Base-by-base conservation (phyloP, 805 yeast species). In the Blastobotrys americana region DNA sequence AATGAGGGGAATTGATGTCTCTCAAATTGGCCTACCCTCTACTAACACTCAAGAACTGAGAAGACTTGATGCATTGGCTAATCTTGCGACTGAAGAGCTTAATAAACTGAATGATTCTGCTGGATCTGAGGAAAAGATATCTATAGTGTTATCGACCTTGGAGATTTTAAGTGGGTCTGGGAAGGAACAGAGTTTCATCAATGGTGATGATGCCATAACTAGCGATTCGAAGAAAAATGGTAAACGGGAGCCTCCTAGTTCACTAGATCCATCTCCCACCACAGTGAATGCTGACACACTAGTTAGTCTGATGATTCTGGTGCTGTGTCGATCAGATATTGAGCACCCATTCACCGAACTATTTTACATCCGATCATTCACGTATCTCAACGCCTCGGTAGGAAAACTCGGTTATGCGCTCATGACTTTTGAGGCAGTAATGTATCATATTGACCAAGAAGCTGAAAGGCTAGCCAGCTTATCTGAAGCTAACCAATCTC, bases 361-460 rank as follows among this genome's bases (percentile, higher is more conserved):
- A 8, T 70, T 66, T 38, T 87, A 85, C 58, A 72, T 88, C 41
- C 77, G 78, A 49, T 67, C 72, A 34, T 86, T 82, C 55, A 72
- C 81, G 2, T 61, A 62, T 31, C 65, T 63, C n/a, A 70, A 69
- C 34, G 55, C 69, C 5, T 76, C 71, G 35, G 57, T 69, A 3
- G 96, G 96, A 0, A 68, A 76, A 19, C 60, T 75, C 23, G 94
- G 85, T 8, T 90, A 90, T 59, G 80, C 88, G 1, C 52, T 87
- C 10, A 82, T 95, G 37, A 86, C 95, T 4, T 68, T 88, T 37
- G 95, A 88, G 54, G 95, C 88, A 0, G 94, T 85, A 0, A 56
- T 86, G 5, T 76, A 67, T 45, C 90, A 82, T 55, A 67, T 87
- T n/a, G 64, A 64, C 27, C 63, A 71, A 8, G 72, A 71, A 39